Percentiles rank a stretch among this genome's conserved stretches.
Conservation (phyloP, 805 yeast species). For the Starmerella asiatica region DNA sequence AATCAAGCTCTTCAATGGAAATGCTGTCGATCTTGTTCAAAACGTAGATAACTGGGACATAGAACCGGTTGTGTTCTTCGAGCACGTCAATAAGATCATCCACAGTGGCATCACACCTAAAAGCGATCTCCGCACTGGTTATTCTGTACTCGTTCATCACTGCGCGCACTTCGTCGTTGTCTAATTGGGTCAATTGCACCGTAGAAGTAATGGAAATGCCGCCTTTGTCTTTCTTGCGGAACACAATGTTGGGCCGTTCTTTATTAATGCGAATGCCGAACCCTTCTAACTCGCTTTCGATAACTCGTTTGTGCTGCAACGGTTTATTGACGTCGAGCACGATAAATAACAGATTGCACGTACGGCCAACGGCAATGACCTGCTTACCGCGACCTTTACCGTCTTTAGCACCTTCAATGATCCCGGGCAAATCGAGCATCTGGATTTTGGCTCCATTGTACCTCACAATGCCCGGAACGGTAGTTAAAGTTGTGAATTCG, state of each 20-base stretch:
- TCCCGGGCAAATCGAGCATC: slow-evolving; percentile 96
- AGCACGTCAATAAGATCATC: slow-evolving; percentile 92
- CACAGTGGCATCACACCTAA: slow-evolving; percentile 94
- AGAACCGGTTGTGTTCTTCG: slow-evolving; percentile 79
- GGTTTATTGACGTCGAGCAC: slow-evolving; percentile 95
- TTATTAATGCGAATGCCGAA: slow-evolving; percentile 91
- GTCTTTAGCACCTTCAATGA: slow-evolving; percentile 93
- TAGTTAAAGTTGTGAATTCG: slow-evolving; percentile 93
- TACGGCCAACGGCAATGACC: slow-evolving; percentile 98
- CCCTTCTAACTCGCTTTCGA: slow-evolving; percentile 92
- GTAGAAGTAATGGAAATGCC: slow-evolving; percentile 91
- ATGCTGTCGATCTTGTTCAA: slow-evolving; percentile 92
- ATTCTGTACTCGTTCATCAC: slow-evolving; percentile 93
- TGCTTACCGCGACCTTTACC: slow-evolving; percentile 98
- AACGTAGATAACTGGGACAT: slow-evolving; percentile 90
- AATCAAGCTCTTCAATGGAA: slow-evolving; percentile 82
- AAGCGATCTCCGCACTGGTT: slow-evolving; percentile 89
- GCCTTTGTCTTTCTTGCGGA: slow-evolving; percentile 89
- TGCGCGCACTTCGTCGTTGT: slow-evolving; percentile 85
- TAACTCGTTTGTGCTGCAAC: slow-evolving; percentile 80
- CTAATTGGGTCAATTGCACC: slow-evolving; percentile 81
- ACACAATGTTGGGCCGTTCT: slow-evolving; percentile 80
- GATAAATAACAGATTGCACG: slow-evolving; percentile 84
- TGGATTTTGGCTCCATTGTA: slow-evolving; percentile 96
- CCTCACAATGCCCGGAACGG: slow-evolving; percentile 93